phyloP scores from a whole-genome alignment of 768 basidiomycete genomes.

The Antrodiella citrinella region DNA sequence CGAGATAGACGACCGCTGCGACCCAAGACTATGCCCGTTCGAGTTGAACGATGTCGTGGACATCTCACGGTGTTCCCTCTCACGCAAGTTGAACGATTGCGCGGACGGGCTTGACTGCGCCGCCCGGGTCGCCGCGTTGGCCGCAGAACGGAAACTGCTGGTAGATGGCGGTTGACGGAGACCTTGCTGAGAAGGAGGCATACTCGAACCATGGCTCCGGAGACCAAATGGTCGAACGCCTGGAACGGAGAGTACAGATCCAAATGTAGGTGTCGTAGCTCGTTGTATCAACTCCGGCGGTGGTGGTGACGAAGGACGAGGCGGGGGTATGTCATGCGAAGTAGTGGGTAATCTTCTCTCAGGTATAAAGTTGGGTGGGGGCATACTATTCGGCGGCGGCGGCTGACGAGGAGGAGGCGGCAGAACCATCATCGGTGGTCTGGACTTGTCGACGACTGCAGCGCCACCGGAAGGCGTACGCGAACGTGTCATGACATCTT shows the following conservation, averaged over 20 bases:
- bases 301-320: slow-evolving; percentile 87
- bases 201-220: slow-evolving; percentile 64
- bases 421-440: slow-evolving; percentile 78
- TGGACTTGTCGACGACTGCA: slow-evolving; percentile 61
- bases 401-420: slow-evolving; percentile 68
- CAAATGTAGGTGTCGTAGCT: slow-evolving; percentile 80
- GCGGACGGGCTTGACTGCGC: slow-evolving; percentile 33
- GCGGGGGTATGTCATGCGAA: slow-evolving; percentile 60
- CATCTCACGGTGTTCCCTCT: slow-evolving; percentile 47
- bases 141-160: slow-evolving; percentile 75
- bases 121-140: slow-evolving; percentile 48
- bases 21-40: slow-evolving; percentile 50
- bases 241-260: slow-evolving; percentile 50
- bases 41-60: slow-evolving; percentile 68
- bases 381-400: slow-evolving; percentile 70
- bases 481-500: slow-evolving; percentile 42
- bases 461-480: slow-evolving; percentile 54
- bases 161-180: slow-evolving; percentile 71
- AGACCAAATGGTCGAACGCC: slow-evolving; percentile 35
- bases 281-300: slow-evolving; percentile 89
- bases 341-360: slow-evolving; percentile 46
- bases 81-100: slow-evolving; percentile 42
- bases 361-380: slow-evolving; percentile 70
- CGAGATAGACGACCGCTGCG: slow-evolving; percentile 76
- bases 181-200: slow-evolving; percentile 60